These are phyloP conservation scores for Penicillium polonicum DNA, from an alignment of 2,329 filamentous ascomycete species.

Conservation along the genomic window DNA sequence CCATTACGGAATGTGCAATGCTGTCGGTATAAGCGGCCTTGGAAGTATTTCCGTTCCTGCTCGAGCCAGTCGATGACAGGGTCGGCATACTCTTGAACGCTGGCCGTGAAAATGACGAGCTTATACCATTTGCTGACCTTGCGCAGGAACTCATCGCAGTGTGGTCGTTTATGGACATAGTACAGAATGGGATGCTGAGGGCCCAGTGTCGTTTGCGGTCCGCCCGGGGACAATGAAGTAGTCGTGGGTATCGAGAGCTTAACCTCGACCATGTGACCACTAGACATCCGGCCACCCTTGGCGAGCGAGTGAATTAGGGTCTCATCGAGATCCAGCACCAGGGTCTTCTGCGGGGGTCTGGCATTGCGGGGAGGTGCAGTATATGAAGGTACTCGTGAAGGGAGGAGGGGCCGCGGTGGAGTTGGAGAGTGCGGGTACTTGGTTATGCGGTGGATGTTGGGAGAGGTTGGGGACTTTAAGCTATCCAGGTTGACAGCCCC, in stretches of 20 bases:
- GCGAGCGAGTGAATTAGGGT: slow-evolving; percentile 98
- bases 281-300: slow-evolving; percentile 92
- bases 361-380: slow-evolving; percentile 50
- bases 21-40: slow-evolving; percentile 88
- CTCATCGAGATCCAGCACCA: slow-evolving; percentile 94
- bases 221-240: slow-evolving; percentile 42
- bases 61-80: slow-evolving; percentile 99
- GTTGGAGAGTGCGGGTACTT: slow-evolving; percentile 88
- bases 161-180: slow-evolving; percentile 96
- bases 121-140: slow-evolving; percentile 99
- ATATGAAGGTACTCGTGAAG: slow-evolving; percentile 85
- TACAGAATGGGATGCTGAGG: slow-evolving; percentile 96
- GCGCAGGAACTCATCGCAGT: slow-evolving; percentile 94
- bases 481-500: slow-evolving; percentile 68
- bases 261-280: slow-evolving; percentile 98
- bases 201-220: slow-evolving; percentile 65
- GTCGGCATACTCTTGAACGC: slow-evolving; percentile 97
- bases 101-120: slow-evolving; percentile 92
- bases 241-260: slow-evolving; percentile 58
- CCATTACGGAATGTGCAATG: slow-evolving; percentile 95
- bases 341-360: slow-evolving; percentile 74
- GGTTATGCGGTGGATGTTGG: slow-evolving; percentile 67
- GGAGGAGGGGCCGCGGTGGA: slow-evolving; percentile 85
- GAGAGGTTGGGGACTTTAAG: slow-evolving; percentile 90
- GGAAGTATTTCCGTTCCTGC: slow-evolving; percentile 94